Conservation (phyloP, 306 rosid species). For the Castanospermum australe region DNA sequence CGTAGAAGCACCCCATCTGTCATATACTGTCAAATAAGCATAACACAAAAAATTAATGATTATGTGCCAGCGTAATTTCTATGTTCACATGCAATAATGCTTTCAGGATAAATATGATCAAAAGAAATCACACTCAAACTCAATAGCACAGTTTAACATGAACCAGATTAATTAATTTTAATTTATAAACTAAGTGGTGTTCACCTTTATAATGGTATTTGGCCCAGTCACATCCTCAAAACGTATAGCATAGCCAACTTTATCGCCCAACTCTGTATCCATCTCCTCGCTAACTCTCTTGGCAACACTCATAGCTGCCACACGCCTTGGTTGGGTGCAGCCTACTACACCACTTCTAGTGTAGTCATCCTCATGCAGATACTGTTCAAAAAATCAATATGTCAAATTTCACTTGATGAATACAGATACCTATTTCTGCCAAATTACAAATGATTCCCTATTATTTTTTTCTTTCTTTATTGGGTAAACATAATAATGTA, state of each 20-base stretch:
- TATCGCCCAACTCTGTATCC: constrained; percentile 92
- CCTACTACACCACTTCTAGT: constrained; percentile 78
- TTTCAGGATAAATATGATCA: not conserved
- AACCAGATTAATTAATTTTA: not conserved
- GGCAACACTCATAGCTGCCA: constrained; percentile 99
- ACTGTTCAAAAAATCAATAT: constrained; percentile 55
- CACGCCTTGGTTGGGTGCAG: constrained; percentile 99
- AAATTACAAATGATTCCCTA: not conserved
- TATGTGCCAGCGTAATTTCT: not conserved
- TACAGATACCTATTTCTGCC: not conserved
- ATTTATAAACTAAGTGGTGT: not conserved
- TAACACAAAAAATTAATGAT: constrained; percentile 1
- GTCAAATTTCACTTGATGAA: constrained; percentile 24
- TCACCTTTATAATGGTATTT: constrained; percentile 81
- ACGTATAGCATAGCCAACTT: constrained; percentile 96
- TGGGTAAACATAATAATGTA: not conserved
- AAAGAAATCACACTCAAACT: not conserved
- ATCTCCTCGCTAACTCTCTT: constrained; percentile 99
- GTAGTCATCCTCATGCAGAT: constrained; percentile 91
- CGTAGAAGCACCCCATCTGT: constrained; percentile 98
- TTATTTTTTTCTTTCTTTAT: not conserved
- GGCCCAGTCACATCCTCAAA: constrained; percentile 99
- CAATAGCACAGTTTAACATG: not conserved
- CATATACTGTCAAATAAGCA: constrained; percentile 76
- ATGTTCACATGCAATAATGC: constrained; percentile 2